Evolutionary conservation across 192 early-diverging fungal genomes (phyloP).

Genomic region (Backusella macrospora): DNA sequence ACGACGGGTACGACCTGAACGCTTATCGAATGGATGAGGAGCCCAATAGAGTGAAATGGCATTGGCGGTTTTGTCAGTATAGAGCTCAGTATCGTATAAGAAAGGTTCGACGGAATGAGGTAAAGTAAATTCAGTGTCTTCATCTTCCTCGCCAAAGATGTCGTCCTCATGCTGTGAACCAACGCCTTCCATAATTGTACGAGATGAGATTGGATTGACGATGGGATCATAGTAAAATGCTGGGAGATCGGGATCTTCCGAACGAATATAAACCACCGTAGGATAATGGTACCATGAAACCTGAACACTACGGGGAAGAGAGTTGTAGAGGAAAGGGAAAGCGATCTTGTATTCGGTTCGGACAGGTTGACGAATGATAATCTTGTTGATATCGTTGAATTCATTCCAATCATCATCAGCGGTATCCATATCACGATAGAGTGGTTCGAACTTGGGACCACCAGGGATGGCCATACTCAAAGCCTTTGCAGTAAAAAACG

Average conservation of each 20-base stretch:
- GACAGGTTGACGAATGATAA: conserved; percentile 98
- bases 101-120: conserved; percentile 81
- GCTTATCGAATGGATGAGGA: conserved; percentile 94
- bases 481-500: conserved; percentile 97
- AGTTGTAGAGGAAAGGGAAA: conserved; percentile 98
- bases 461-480: conserved; percentile 98
- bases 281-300: conserved; percentile 94
- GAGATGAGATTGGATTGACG: conserved; percentile 96
- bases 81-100: conserved; percentile 72
- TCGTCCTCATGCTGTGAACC: conserved; percentile 61
- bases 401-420: conserved; percentile 99
- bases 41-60: conserved; percentile 98
- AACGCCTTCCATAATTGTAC: conserved; percentile 58
- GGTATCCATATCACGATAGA: conserved; percentile 94
- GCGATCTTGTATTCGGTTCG: conserved; percentile 99
- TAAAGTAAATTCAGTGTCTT: conserved; percentile 84
- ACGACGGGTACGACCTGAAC: conserved; percentile 87
- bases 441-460: conserved; percentile 97
- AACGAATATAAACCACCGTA: conserved; percentile 81
- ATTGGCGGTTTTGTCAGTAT: conserved; percentile 91
- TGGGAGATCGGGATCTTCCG: conserved; percentile 94
- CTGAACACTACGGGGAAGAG: conserved; percentile 89
- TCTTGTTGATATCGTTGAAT: conserved; percentile 99
- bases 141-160: conserved; percentile 78
- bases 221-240: conserved; percentile 98